Base-by-base conservation (phyloP, 306 rosid species). In the Abrus precatorius region DNA sequence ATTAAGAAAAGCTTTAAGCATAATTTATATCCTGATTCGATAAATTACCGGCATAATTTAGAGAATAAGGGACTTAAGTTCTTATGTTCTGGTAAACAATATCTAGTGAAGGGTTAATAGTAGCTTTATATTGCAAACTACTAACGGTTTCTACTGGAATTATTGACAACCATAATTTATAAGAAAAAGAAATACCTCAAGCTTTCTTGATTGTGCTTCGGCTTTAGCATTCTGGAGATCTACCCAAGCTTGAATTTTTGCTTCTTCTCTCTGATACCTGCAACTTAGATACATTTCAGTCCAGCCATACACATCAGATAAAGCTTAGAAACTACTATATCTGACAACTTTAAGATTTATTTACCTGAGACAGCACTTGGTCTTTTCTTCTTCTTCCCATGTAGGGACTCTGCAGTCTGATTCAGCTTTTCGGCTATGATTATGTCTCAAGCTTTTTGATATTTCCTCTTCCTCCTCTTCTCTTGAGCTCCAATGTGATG, bases 191-290 rank as follows among this genome's bases (percentile, higher is more conserved):
- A 78, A 55, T 86, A 93, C 99, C 98, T 96, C 99, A 63, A 93
- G 99, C 84, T 96, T 93, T 88, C 88, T 96, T 78, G 97, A 92
- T 71, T 83, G 92, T 56, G 99, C 99, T 86, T 93, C 99, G 85
- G 97, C 98, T 89, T 93, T 93, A 79, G 99, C 99, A 91, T 75
- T 96, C 85, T 96, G 95, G 40, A 96, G 97, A 78, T 92, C 92
- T 56, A 96, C 90, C 98, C 98, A 96, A 38, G 99, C 99, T 91
- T 89, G 98, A 32, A 96, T 87, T 84, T 89, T 93, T 48, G 99
- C 97, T 84, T 96, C 99, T 87, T 96, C 99, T 65, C 99, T 93
- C 70, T 93, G 97, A 77, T 96, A 96, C 86, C 99, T 96, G 83
- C 59, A 75, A 69, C 44, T 48, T 79, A 80, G 59, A 64, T 34